Conservation (phyloP, 164 flowering plant genomes). For the Houttuynia cordata region DNA sequence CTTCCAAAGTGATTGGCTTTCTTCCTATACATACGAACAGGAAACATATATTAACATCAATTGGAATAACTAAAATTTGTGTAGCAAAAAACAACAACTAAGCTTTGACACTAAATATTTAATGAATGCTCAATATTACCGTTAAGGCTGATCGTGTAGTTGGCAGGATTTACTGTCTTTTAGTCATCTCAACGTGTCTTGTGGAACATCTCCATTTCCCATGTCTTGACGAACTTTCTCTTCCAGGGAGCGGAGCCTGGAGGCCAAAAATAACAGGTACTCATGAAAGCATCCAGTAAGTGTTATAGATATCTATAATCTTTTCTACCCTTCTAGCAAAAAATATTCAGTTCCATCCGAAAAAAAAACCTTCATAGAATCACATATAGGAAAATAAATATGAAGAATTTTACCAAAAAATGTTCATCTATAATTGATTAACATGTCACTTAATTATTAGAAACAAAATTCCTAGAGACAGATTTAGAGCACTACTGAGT, state of each 20-base stretch:
- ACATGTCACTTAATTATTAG: neutral
- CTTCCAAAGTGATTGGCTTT: conserved; percentile 20
- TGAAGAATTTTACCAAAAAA: too few species aligned
- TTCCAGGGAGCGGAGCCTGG: conserved; percentile 53
- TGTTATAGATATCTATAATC: too few species aligned
- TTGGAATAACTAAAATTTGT: too few species aligned
- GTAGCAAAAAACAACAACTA: too few species aligned
- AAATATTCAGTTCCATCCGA: too few species aligned
- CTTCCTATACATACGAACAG: conserved; percentile 48
- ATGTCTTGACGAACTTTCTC: conserved; percentile 67
- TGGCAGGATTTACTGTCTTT: conserved; percentile 30
- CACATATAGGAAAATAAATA: too few species aligned
- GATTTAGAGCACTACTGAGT: neutral
- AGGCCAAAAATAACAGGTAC: conserved; percentile 49
- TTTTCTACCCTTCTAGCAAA: too few species aligned
- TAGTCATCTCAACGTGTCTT: conserved; percentile 29
- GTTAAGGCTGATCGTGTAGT: conserved; percentile 33
- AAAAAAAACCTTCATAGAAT: too few species aligned
- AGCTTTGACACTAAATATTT: too few species aligned
- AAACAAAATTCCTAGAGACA: neutral
- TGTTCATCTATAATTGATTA: neutral
- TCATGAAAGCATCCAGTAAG: neutral
- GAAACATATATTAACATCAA: too few species aligned
- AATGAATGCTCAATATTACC: conserved; percentile 35
- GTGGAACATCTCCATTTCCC: conserved; percentile 79